Base-by-base conservation (phyloP, 768 basidiomycete genomes). In the Mrakia frigida region DNA sequence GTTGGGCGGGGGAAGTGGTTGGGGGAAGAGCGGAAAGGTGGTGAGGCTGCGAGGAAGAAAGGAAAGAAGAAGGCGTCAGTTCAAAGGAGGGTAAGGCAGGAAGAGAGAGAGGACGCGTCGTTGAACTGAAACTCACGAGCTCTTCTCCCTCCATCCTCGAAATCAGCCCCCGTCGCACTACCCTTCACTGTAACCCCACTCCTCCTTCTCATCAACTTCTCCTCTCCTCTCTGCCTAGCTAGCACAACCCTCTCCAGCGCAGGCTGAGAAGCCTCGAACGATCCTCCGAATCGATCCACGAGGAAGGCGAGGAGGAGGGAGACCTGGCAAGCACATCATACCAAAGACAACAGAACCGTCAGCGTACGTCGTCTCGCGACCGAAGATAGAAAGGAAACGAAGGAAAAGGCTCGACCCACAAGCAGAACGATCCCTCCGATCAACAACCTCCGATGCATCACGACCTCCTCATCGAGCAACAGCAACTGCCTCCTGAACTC, bases 381-480 rank as follows among this genome's bases (percentile, higher is more conserved):
- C 23, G 0, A 13, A 37, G 7, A 7, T n/a, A 5, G 37, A 13
- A 6, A 60, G 21, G 28, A 43, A 18, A 39, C 23, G 14, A 35
- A 23, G 28, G n/a, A 31, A 46, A 2, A 33, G 6, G 3, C 16
- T 14, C 4, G 56, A 74, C 73, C 13, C 33, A 74, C 74, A 3
- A 75, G 53, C 10, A 75, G 11, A 4, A 60, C 37, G 53, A 75
- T 50, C 35, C 37, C 33, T 0, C 50, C 69, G n/a, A 33, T 56
- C 35, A 75, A 28, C 10, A 77, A 39, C 67, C 53, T 43, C 2
- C 76, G 70, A 33, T 77, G 76, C 23, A 72, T 28, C 23, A 65
- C 53, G 5, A 77, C 61, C 67, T 77, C 76, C n/a, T 46, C 25
- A 25, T 73, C 60, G 7, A 77, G n/a, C 23, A 69, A 10, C 50